Evolutionary conservation across 495 filamentous ascomycete genomes (phyloP), one percentile per base, ranked within the genome.

Genomic region (Hypoxylon perforatum): DNA sequence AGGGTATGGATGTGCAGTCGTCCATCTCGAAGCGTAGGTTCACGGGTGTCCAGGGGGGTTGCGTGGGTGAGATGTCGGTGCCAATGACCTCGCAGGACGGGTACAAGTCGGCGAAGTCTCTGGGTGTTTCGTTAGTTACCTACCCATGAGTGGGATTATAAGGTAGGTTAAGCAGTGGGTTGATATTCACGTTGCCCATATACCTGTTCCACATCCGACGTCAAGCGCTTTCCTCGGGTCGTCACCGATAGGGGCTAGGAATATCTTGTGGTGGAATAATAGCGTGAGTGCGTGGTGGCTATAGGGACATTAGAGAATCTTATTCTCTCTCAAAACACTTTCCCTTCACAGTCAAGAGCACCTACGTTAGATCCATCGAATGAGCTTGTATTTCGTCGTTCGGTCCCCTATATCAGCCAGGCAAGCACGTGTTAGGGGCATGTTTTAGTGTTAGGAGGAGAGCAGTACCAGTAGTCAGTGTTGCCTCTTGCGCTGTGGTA

Each of bases 31-130:
- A 88, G 14, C 74, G 69, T 17, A 83, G 75, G 67, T 85, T 85
- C 19, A 79, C 75, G 2, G 83, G 82, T 11, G 82, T 81, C 78
- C 81, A 81, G 18, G 65, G 52, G 0, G 82, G 81, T 61, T 87
- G 84, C 51, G 86, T 87, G 0, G 84, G 80, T 3, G 83, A 86
- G 33, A 91, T 76, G 67, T 92, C 89, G n/a, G 87, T 87, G n/a
- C 88, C 89, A 42, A 87, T 73, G 11, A 90, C 79, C 14, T 81
- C 75, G n/a, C 82, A 76, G 12, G 72, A 15, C 0, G 85, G 86
- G 73, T 77, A 82, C 4, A 78, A 64, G 63, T 90, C 86, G 35
- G 69, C 72, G 35, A 76, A 74, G 64, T 70, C 76, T 45, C 69
- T 77, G 71, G 12, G 30, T 50, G 51, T 38, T 14, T 57, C 67